phyloP scores from a whole-genome alignment of 768 basidiomycete genomes.

The Pleurotus djamor region DNA sequence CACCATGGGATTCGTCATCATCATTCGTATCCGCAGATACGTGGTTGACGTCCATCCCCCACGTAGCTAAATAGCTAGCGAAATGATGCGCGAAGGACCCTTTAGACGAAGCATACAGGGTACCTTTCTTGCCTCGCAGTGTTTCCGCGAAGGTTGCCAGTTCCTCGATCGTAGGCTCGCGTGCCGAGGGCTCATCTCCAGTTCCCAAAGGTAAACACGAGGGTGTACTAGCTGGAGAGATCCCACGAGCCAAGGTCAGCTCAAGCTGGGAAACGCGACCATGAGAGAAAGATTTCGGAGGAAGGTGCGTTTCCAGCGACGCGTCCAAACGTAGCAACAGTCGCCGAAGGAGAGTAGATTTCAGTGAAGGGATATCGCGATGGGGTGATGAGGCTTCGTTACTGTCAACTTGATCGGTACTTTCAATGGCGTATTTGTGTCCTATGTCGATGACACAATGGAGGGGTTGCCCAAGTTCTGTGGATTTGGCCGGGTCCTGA shows the following conservation, averaged over 20 bases:
- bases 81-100: slow-evolving; percentile 91
- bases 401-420: slow-evolving; percentile 17
- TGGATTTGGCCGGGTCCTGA: slow-evolving; percentile 18
- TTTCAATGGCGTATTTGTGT: slow-evolving; percentile 36
- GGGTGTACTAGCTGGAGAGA: slow-evolving; percentile 33
- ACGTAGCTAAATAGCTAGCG: slow-evolving; percentile 88
- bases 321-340: slow-evolving; percentile 62
- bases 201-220: slow-evolving; percentile 26
- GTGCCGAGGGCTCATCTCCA: slow-evolving; percentile 49
- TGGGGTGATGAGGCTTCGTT: slow-evolving; percentile 28
- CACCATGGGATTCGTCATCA: slow-evolving; percentile 26
- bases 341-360: slow-evolving; percentile 53
- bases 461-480: slow-evolving; percentile 30
- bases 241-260: slow-evolving; percentile 61
- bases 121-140: slow-evolving; percentile 80
- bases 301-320: slow-evolving; percentile 39
- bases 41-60: slow-evolving; percentile 94
- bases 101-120: slow-evolving; percentile 81
- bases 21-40: slow-evolving; percentile 57
- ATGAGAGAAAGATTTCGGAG: slow-evolving; percentile 32
- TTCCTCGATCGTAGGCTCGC: slow-evolving; percentile 80
- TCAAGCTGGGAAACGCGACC: slow-evolving; percentile 67
- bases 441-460: slow-evolving; percentile 45
- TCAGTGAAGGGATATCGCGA: slow-evolving; percentile 40
- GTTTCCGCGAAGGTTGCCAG: slow-evolving; percentile 78